These are phyloP conservation scores for Schoenoplectus triqueter DNA, from an alignment of 202 grass and related monocot species.

Conservation along the genomic window DNA sequence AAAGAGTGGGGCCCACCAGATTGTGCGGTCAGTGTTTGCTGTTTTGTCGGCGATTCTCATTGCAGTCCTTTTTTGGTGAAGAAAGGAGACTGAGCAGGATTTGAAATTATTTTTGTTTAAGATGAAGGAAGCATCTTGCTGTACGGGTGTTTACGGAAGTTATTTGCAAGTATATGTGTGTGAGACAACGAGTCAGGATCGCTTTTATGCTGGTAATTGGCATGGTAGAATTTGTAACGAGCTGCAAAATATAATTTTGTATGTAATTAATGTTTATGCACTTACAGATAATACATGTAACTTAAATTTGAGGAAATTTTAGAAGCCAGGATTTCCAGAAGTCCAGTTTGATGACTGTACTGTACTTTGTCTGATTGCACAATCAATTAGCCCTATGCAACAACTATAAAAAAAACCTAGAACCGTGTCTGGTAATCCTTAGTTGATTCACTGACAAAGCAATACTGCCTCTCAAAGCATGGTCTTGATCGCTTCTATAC, in stretches of 20 bases:
- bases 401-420: background rate
- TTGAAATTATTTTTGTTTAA: conserved; percentile 12
- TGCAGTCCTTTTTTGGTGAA: conserved; percentile 3
- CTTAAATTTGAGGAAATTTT: background rate
- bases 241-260: conserved; percentile 5
- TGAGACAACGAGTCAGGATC: background rate
- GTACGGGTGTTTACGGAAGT: background rate
- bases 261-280: background rate
- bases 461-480: background rate
- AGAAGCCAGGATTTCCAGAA: background rate
- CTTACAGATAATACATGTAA: background rate
- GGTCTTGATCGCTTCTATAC: background rate
- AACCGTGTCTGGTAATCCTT: background rate
- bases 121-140: background rate
- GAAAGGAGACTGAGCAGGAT: background rate
- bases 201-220: conserved; percentile 12
- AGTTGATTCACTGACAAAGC: background rate
- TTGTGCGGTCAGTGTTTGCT: conserved; percentile 36
- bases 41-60: conserved; percentile 38
- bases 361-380: background rate
- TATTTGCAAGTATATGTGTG: conserved; percentile 15
- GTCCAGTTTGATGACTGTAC: background rate
- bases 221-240: background rate
- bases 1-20: conserved; percentile 25
- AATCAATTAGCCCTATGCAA: background rate